Evolutionary conservation across 2,329 filamentous ascomycete species (phyloP), one percentile per base, ranked within the genome.

Genomic region (Alternaria brassicicola): DNA sequence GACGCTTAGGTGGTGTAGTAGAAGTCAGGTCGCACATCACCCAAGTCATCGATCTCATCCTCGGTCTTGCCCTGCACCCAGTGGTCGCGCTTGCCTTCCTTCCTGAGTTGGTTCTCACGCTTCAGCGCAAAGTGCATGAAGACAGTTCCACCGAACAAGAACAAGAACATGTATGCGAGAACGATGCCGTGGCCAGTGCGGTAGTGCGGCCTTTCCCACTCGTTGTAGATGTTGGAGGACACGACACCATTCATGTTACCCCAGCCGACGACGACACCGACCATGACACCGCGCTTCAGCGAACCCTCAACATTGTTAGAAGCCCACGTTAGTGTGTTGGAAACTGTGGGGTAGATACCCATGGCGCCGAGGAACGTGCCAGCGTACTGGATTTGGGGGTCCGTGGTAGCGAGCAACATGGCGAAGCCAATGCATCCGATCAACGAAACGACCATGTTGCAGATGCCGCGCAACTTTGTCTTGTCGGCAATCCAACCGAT

Each of bases 221-320:
- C 67, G 12, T 79, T 80, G 71, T 92, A 97, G 69, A 97, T 92
- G 77, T 97, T 96, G 68, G 86, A 89, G 66, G 85, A 88, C 17
- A 97, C 89, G 43, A 97, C 86, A 53, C 93, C 93, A 76, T 96
- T 96, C 59, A 97, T 82, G 75, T 97, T 97, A 47, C 93, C 93
- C 91, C 91, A 96, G 35, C 79, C 93, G 59, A 97, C 95, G 55
- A 97, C 90, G 57, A 97, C 87, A 2, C 93, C 93, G 2, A 97
- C 80, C 1, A 92, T 92, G 41, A 97, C 89, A 51, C 93, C 93
- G 38, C 93, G 87, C 82, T 97, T 97, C 78, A 96, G 96, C 6
- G 94, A 91, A n/a, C 93, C 90, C 77, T 97, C 93, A 47, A 89
- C 85, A 64, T 97, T 97, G 80, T 97, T 97, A 57, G 89, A 88